These are phyloP conservation scores for Fusarium guadeloupense DNA, from an alignment of 2,329 filamentous ascomycete genomes.

Conservation along the genomic window DNA sequence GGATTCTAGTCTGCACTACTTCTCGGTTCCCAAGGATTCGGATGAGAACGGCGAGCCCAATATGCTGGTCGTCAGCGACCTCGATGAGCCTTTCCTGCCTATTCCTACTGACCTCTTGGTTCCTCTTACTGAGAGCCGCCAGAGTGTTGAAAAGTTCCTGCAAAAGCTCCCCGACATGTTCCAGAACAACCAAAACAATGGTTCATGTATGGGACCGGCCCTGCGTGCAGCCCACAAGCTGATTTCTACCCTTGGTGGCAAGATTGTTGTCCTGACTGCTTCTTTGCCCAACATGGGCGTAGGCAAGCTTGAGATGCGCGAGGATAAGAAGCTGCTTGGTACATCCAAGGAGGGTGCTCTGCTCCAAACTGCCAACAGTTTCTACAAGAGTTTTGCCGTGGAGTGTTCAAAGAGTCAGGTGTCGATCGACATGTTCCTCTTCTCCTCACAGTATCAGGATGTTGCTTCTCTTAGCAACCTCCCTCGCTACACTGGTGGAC, in stretches of 20 bases:
- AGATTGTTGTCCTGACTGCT: slow-evolving; percentile 90
- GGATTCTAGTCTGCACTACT: slow-evolving; percentile 94
- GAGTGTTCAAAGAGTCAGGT: slow-evolving; percentile 99
- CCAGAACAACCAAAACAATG: slow-evolving; percentile 87
- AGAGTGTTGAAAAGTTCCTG: slow-evolving; percentile 91
- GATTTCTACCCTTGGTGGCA: slow-evolving; percentile 92
- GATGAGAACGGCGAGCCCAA: slow-evolving; percentile 85
- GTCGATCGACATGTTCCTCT: slow-evolving; percentile 97
- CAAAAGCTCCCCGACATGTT: slow-evolving; percentile 96
- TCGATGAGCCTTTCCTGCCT: slow-evolving; percentile 96
- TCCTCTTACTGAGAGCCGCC: slow-evolving; percentile 85
- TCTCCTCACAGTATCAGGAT: slow-evolving; percentile 95
- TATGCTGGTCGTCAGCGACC: slow-evolving; percentile 93
- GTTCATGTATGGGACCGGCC: slow-evolving; percentile 94
- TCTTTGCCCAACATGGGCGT: slow-evolving; percentile 90
- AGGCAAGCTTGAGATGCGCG: slow-evolving; percentile 90
- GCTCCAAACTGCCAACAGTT: slow-evolving; percentile 91
- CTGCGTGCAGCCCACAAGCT: slow-evolving; percentile 94
- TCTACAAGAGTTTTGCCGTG: slow-evolving; percentile 99
- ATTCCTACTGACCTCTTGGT: slow-evolving; percentile 92
- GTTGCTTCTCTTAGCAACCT: slow-evolving; percentile 96
- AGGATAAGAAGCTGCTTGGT: slow-evolving; percentile 94
- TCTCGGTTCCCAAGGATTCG: slow-evolving; percentile 88
- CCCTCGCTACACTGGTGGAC: slow-evolving; percentile 93
- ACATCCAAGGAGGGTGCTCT: slow-evolving; percentile 91